Evolutionary conservation across 768 basidiomycete species (phyloP), one percentile per base, ranked within the genome.

Genomic region (Macrolepiota dolichaula): DNA sequence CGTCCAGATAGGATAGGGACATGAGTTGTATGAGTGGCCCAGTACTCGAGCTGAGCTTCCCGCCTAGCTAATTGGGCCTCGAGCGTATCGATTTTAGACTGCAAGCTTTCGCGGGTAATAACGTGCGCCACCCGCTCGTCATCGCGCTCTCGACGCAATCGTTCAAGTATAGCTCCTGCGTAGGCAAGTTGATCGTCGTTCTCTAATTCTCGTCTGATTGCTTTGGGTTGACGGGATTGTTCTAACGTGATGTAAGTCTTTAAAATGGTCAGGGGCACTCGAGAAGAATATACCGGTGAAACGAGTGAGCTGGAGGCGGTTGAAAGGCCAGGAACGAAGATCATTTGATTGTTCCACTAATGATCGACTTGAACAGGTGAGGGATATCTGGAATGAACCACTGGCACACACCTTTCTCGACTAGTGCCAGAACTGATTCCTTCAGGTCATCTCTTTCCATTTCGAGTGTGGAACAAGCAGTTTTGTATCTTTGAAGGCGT

Each of bases 61-160:
- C 85, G 75, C 4, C 80, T 77, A 0, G 85, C 82, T 4, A 88
- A 68, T 68, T 80, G 79, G 0, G 85, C 84, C 59, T 81, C 77
- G 2, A 88, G 74, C 17, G 72, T 70, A 4, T 76, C 68, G 24
- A 83, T 76, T 51, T 78, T 76, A 0, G 70, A 65, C 51, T 81
- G 79, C 0, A 77, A 74, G 2, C 74, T 71, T 17, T 76, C 70
- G 9, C 71, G 72, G 0, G 76, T 79, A n/a, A 70, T 70, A 10
- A 63, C 65, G 64, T 84, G 83, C 0, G 77, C 77, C 44, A 65
- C 65, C 2, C 77, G 76, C 65, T 85, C 84, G 0, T 71, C 57
- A 27, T 79, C 78, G 35, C 81, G 75, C 63, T 83, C 76, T 19
- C 59, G 69, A 29, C 78, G 74, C 15, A 85, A 68, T 1, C 72